Conservation (phyloP, 805 yeast species). For the Blastobotrys parvus region DNA sequence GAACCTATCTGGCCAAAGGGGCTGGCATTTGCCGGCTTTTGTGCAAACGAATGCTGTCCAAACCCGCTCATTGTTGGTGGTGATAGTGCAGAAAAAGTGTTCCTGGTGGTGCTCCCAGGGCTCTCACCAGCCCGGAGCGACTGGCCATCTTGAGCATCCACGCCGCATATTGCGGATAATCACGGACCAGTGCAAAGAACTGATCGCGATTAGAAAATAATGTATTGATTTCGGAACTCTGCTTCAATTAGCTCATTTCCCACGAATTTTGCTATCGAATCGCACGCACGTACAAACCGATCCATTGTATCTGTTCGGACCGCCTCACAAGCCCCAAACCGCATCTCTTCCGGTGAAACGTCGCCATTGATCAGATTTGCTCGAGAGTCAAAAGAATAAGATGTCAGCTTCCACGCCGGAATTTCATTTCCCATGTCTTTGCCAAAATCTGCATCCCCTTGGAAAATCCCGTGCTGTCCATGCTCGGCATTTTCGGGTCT, state of each 20-base stretch:
- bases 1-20: neutral
- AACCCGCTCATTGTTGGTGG: neutral
- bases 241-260: too few species aligned
- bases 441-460: slow-evolving; percentile 3
- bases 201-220: too few species aligned
- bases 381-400: slow-evolving; percentile 8
- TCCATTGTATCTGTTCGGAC: slow-evolving; percentile 1
- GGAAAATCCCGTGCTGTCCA: too few species aligned
- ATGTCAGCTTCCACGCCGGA: slow-evolving; percentile 10
- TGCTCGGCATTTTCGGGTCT: too few species aligned
- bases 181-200: too few species aligned
- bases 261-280: too few species aligned
- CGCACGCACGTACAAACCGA: too few species aligned
- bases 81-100: neutral
- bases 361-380: slow-evolving; percentile 12
- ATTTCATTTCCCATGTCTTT: slow-evolving; percentile 5
- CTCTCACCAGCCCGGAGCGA: too few species aligned
- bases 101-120: too few species aligned
- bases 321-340: slow-evolving; percentile 13
- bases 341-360: slow-evolving; percentile 15
- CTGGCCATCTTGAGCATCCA: too few species aligned
- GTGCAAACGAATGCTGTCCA: neutral
- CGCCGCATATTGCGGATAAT: too few species aligned
- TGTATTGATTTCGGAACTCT: too few species aligned
- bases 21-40: neutral